Base-by-base conservation (phyloP, 306 rosid genomes). In the apple (Malus domestica) region DNA sequence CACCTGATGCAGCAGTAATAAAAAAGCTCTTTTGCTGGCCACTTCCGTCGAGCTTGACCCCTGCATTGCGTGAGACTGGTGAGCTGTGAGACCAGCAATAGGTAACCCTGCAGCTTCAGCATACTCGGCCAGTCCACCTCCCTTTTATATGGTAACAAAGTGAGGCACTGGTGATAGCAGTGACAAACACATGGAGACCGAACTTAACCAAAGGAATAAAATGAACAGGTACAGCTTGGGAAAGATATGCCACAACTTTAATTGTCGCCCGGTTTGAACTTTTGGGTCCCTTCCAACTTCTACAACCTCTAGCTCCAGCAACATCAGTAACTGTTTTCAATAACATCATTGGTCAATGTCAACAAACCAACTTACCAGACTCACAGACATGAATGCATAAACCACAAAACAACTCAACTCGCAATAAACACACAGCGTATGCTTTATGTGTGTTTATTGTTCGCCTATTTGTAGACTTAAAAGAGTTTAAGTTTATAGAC, bases 1-100 rank as follows among this genome's bases (percentile, higher is more conserved):
- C 96, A 6, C 96, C 93, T 4, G 90, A 90, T 67, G 96, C 96
- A 14, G 91, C 97, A 18, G 97, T 92, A 55, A 90, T 18, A 78
- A 90, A 73, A 54, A 92, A 62, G 80, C 86, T 92, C n/a, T 72
- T 74, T 57, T 57, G 79, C 33, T 72, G 63, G 0, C 90, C 86
- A 9, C 73, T 84, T 71, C 87, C 81, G 8, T 87, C 87, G 9
- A 90, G 89, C 46, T 85, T 87, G 70, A 92, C 51, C 32, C 84
- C 89, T 3, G 79, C 84, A 20, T 58, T 71, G 84, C 68, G 96
- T 80, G 74, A 9, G 90, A 86, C 65, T 83, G 91, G 72, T 61
- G 88, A 70, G 93, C 79, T 92, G 88, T 82, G 61, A 88, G 86
- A 16, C 84, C 90, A 1, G 91, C 90, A 0, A 84, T 45, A 16